phyloP scores from a whole-genome alignment of 192 early-diverging fungal genomes.

The Thoreauomyces humboldtii region DNA sequence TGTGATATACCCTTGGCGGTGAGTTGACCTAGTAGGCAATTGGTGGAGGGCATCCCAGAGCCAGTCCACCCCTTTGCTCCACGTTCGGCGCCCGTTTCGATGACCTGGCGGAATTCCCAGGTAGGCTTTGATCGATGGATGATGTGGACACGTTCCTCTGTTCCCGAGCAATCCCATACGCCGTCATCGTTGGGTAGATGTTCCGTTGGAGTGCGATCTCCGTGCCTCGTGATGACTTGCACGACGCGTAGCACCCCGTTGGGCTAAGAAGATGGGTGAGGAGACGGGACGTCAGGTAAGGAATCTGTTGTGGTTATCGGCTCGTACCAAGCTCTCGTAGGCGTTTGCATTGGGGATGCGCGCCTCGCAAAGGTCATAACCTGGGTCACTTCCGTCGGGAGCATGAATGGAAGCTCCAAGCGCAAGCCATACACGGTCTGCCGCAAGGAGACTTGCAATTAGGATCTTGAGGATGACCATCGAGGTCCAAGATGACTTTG shows the following conservation, averaged over 20 bases:
- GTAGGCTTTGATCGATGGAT: not conserved
- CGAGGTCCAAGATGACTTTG: too few species aligned
- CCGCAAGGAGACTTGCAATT: too few species aligned
- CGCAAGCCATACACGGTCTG: too few species aligned
- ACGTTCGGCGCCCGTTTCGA: not conserved
- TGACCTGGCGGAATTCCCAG: not conserved
- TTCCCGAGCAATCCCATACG: conserved; percentile 1
- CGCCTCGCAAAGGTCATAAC: not conserved
- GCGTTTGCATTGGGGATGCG: not conserved
- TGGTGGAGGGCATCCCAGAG: not conserved
- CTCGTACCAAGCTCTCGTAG: not conserved
- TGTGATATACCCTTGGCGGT: not conserved
- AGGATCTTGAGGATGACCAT: too few species aligned
- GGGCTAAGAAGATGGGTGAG: too few species aligned
- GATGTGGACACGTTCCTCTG: not conserved
- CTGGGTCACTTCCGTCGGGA: not conserved
- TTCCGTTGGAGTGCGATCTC: conserved; percentile 3
- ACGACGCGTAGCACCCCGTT: not conserved
- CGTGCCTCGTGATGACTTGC: conserved; percentile 1
- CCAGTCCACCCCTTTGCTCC: conserved; percentile 1
- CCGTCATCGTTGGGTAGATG: conserved; percentile 6
- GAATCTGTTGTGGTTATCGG: too few species aligned
- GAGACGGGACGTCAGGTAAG: too few species aligned
- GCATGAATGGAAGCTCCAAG: not conserved
- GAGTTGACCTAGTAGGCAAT: not conserved